Base-by-base conservation (phyloP, 768 basidiomycete genomes). In the Boletus sp. region DNA sequence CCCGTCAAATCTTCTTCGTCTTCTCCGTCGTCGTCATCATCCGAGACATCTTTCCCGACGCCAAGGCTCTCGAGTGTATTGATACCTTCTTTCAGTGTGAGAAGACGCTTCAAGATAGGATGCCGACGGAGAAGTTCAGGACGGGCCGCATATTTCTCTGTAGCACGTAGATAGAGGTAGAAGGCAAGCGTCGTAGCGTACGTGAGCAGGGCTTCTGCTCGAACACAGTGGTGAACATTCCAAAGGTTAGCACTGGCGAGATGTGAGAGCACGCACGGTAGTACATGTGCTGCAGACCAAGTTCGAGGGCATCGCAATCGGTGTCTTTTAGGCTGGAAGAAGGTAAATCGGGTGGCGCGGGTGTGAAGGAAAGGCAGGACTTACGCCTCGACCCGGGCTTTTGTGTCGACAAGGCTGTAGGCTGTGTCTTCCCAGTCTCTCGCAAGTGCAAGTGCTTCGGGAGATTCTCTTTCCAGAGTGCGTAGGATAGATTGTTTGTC, bases 171-270 rank as follows among this genome's bases (percentile, higher is more conserved):
- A 69, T 94, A 84, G 38, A 98, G 75, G 73, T 96, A 98, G 74
- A 94, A 98, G 1, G 94, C 90, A 42, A 98, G 84, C 2, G 85
- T 87, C 1, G 93, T 90, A 19, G 90, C 80, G 66, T 98, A 98
- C 9, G 94, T 92, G 35, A 97, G 74, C 2, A 96, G 77, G 1
- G 93, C 82, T 77, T 98, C 95, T 98, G 69, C 29, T 57, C 49
- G 17, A 23, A 55, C 19, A 35, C 34, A 35, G 37, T 40, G 30
- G 39, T 51, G 27, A 55, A 50, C 29, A 47, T 19, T 33, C 7
- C 21, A 50, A 35, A 21, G 7, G 30, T 44, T 21, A 53, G 42
- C 9, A 19, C 7, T 8, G 7, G 39, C 9, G 25, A 25, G 38
- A 51, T 19, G 32, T 3, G n/a, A 50, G 39, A 14, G 33, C 6